Evolutionary conservation across 495 filamentous ascomycete genomes (phyloP), one percentile per base, ranked within the genome.

Genomic region (Glutinoglossum americanum): DNA sequence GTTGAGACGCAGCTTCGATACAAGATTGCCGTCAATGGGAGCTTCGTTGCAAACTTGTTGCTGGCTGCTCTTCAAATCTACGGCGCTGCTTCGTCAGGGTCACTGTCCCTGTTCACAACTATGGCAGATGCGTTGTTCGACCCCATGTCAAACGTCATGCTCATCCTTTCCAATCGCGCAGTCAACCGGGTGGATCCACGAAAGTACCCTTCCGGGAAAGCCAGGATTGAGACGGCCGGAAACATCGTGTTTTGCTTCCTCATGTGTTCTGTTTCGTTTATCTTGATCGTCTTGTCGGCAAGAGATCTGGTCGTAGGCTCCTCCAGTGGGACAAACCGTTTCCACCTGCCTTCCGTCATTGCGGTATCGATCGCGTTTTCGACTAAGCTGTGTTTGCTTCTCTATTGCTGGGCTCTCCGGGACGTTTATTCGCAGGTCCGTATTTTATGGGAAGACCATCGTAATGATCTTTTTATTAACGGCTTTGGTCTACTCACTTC

Each of bases 101-200:
- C 88, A 6, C 76, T 97, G 41, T 96, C 90, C 5, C 80, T 98
- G 54, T 95, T 97, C 74, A 95, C 92, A 7, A 98, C 93, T 55
- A 94, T 94, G 85, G 92, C 89, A 35, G 92, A 98, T 69, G 83
- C 90, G 26, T 76, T 98, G 61, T 98, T 98, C 71, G 92, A 98
- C 67, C 93, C 93, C 17, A 63, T 93, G 67, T 88, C 83, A 65
- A 97, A 96, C 69, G 64, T 95, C 39, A 90, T 86, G 0, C 75
- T 98, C 3, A 85, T 97, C 51, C 71, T 96, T 28, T 87, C 80
- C 64, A 84, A 90, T 69, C 85, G 89, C 57, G 90, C 93, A 57
- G 83, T 96, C 62, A 82, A 83, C 62, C 80, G 77, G 51, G 93
- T 97, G 59, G 89, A 97, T 65, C 77, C 86, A n/a, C 79, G 78